phyloP scores from a whole-genome alignment of 139 green algal species.

The Chlorella sp. region DNA sequence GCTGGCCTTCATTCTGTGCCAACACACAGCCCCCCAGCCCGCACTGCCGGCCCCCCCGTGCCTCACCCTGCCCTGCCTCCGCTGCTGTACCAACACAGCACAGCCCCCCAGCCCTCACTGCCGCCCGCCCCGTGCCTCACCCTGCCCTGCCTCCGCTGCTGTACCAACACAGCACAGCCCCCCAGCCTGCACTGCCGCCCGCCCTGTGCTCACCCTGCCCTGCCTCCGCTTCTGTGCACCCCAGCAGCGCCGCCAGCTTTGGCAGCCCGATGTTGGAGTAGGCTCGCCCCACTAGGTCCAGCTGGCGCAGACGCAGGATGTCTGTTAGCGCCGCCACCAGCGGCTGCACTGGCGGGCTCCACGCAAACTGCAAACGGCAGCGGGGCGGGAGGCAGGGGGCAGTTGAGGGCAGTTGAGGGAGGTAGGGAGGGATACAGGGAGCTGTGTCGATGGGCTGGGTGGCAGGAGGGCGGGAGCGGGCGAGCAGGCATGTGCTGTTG shows the following conservation, averaged over 20 bases:
- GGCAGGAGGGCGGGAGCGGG: not conserved
- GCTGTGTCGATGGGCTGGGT: not conserved
- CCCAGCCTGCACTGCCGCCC: no score
- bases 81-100: no score
- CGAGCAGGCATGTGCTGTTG: not conserved
- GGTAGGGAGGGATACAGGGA: not conserved
- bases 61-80: no score
- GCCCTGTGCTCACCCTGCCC: no score
- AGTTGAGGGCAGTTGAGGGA: not conserved
- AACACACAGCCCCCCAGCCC: no score
- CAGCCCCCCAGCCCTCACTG: no score
- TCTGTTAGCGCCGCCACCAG: slow-evolving; percentile 16
- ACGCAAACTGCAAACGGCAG: not conserved
- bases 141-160: no score
- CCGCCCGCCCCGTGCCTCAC: no score
- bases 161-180: no score
- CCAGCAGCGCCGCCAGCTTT: slow-evolving; percentile 35
- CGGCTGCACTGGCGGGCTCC: slow-evolving; percentile 12
- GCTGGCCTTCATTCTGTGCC: no score
- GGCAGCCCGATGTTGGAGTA: slow-evolving; percentile 15
- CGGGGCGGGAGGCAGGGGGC: not conserved
- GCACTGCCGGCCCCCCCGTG: no score
- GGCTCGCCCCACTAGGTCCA: slow-evolving; percentile 25
- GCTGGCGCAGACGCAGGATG: not conserved
- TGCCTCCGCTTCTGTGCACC: slow-evolving; percentile 30